Base-by-base conservation (phyloP, 768 basidiomycete species). In the Lentinus brumalis region DNA sequence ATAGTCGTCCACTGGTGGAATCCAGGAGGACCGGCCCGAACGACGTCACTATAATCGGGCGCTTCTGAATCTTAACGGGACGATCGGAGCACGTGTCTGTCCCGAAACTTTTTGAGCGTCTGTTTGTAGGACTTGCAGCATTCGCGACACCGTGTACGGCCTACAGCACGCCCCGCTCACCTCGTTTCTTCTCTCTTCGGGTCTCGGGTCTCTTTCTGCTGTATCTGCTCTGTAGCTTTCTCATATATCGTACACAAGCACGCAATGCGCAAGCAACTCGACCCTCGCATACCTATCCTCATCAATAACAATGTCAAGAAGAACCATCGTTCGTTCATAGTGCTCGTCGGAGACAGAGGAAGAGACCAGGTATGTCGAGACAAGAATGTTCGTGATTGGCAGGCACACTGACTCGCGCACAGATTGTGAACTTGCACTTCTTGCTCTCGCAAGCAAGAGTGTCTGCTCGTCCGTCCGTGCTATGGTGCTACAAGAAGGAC, bases 401-500 rank as follows among this genome's bases (percentile, higher is more conserved):
- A 31, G 14, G 2, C 52, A 14, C 14, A 32, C 53, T 55, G 16
- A 62, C 57, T 32, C 57, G 16, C 57, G 16, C 1, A 2, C 60
- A 94, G 87, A 86, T 96, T 53, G 96, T 98, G 56, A 98, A 98
- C 73, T 80, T 99, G 31, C 96, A 99, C 75, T 98, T 92, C 74
- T 73, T 99, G 49, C 84, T 99, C 16, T 94, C 94, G 0, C 96
- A 98, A 78, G 91, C 91, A 14, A 83, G 91, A 56, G 87, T 94
- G 2, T 94, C 92, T 21, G 90, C 93, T 4, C 81, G 94, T 15
- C 94, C 94, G 2, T 92, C 90, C 7, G 95, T 97, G 1, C 77
- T 98, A 62, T 99, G 97, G 97, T 97, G 95, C 68, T 99, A 99
- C 81, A 98, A 97, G 78, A 98, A 98, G 72, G 96, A 98, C 41